A percentile compares a stretch with the other conserved stretches of the same genome.
Conservation (phyloP, 441 rosid species). For the Aleurites moluccanus region DNA sequence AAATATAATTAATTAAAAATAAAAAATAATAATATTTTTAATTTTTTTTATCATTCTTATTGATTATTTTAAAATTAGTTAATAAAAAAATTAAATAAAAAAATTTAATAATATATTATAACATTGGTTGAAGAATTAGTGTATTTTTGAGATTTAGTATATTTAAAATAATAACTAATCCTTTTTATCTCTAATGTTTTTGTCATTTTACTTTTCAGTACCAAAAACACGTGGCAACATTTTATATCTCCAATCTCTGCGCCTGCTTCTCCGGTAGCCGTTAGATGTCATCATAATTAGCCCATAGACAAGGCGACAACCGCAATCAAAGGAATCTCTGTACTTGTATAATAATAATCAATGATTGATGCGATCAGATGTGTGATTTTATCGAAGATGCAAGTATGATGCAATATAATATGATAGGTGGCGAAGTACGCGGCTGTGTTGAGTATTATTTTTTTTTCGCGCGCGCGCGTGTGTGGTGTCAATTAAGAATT, state of each 20-base stretch:
- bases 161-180: too few relatives aligned
- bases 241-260: not conserved
- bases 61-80: too few relatives aligned
- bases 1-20: too few relatives aligned
- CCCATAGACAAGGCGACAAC: not conserved
- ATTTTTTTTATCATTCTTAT: too few relatives aligned
- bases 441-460: too few relatives aligned
- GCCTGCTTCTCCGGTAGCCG: not conserved
- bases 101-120: too few relatives aligned
- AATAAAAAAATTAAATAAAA: too few relatives aligned
- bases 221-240: not conserved
- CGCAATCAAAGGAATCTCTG: not conserved
- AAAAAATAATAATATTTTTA: too few relatives aligned
- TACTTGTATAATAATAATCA: not conserved
- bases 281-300: not conserved
- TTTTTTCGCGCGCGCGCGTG: rapidly evolving
- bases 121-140: too few relatives aligned
- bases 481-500: too few relatives aligned
- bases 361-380: not conserved
- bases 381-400: not conserved
- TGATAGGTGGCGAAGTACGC: not conserved
- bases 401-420: not conserved
- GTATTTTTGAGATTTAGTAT: too few relatives aligned
- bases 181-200: too few relatives aligned
- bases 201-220: not conserved